Conservation (phyloP, 768 basidiomycete species). For the Calocera cornea region DNA sequence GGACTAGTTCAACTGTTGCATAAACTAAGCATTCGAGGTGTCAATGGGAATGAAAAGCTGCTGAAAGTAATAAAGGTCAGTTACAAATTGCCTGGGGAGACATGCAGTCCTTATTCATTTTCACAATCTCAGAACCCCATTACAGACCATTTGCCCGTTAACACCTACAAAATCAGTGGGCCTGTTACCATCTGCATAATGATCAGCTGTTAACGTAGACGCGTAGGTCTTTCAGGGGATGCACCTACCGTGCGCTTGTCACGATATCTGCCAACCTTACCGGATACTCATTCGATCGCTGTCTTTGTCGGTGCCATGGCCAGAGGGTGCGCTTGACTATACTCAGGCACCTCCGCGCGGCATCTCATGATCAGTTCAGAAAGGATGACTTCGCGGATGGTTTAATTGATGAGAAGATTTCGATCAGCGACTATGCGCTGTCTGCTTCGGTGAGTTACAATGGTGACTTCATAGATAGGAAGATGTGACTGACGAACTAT, state of each 20-base stretch:
- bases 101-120: not conserved
- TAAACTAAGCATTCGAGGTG: conserved; percentile 86
- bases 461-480: not conserved
- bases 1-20: conserved; percentile 87
- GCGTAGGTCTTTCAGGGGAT: conserved; percentile 77
- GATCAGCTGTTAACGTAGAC: not conserved
- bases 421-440: conserved; percentile 84
- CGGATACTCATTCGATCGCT: conserved; percentile 76
- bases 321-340: conserved; percentile 38
- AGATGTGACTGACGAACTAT: conserved; percentile 4
- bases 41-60: conserved; percentile 92
- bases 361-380: conserved; percentile 13
- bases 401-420: conserved; percentile 89
- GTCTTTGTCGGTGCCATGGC: conserved; percentile 99
- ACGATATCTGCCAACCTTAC: conserved; percentile 69
- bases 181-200: conserved; percentile 15
- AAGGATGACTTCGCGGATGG: conserved; percentile 94
- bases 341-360: not conserved
- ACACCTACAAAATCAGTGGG: conserved; percentile 91
- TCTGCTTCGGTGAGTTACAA: conserved; percentile 40
- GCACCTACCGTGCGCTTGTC: conserved; percentile 70
- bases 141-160: conserved; percentile 82
- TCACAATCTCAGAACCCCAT: conserved; percentile 64
- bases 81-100: no score
- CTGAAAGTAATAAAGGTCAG: conserved; percentile 90